Base-by-base conservation (phyloP, 1,284 basidiomycete genomes). In the Fistulina hepatica region DNA sequence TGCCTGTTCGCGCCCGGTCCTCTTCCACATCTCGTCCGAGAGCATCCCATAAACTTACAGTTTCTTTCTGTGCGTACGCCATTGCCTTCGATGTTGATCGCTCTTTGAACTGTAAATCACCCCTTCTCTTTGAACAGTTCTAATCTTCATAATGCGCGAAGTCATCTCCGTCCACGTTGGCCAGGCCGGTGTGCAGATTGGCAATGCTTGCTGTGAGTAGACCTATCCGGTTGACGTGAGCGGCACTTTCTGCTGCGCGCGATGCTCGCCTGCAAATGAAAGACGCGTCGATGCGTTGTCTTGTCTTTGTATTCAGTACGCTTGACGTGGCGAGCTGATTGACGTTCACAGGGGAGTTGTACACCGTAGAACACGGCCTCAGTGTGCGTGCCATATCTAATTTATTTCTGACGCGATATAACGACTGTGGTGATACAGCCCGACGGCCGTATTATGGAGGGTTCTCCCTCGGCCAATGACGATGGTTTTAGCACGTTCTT, bases 401-500 rank as follows among this genome's bases (percentile, higher is more conserved):
- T 39, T 38, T 33, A 16, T 33, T 10, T 32, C 19, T n/a, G 11
- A 20, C 21, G 31, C 19, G 12, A 12, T 35, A 21, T 20, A 24
- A 23, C 33, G 34, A 34, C 20, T 35, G 35, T 35, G 34, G 28
- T 23, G 25, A 12, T 49, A 12, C 52, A 88, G 81, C 81, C 85
- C 40, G 86, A 90, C 56, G 86, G 88, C 55, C 82, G 83, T 51
- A 67, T 89, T 44, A 64, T 74, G 46, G 79, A 83, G 50, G 73
- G 71, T 42, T 79, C 81, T 15, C 74, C 79, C 26, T 78, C 80
- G 31, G 63, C 69, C 48, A 76, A 73, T 54, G 86, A 93, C 51
- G 81, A 79, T 63, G 94, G 95, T 52, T 99, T 99, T 74, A 91
- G 85, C 58, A 98, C 94, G 50, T 94, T 94, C 70, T 91, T 91